Evolutionary conservation across 1,284 basidiomycete genomes (phyloP).

Genomic region (Cryptococcus maquisensis): DNA sequence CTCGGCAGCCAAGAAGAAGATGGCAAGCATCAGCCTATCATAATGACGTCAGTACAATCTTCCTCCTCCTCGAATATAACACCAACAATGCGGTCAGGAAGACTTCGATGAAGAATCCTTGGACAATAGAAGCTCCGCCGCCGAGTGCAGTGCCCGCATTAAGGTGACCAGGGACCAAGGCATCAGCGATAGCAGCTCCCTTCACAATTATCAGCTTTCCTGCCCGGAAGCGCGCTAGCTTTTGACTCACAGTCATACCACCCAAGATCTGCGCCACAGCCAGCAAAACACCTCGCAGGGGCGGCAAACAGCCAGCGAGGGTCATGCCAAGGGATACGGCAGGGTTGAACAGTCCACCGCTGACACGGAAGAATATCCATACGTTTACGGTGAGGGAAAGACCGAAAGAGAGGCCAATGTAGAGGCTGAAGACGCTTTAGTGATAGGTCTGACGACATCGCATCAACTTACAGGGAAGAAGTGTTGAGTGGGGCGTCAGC

Average conservation of each 20-base stretch:
- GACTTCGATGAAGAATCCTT: slow-evolving; percentile 49
- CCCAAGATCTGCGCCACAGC: slow-evolving; percentile 50
- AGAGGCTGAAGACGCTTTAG: slow-evolving; percentile 37
- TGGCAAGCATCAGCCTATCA: slow-evolving; percentile 39
- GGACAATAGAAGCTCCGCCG: slow-evolving; percentile 34
- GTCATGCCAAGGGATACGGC: slow-evolving; percentile 51
- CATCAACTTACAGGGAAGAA: slow-evolving; percentile 29
- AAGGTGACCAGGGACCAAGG: slow-evolving; percentile 45
- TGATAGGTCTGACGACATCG: not conserved
- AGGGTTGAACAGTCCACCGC: slow-evolving; percentile 50
- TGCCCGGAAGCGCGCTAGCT: not conserved
- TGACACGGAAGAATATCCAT: slow-evolving; percentile 52
- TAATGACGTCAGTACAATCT: not conserved
- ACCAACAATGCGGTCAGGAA: slow-evolving; percentile 50
- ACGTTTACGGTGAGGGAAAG: slow-evolving; percentile 49
- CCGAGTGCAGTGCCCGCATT: slow-evolving; percentile 47
- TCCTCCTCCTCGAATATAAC: not conserved
- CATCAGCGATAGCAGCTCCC: slow-evolving; percentile 48
- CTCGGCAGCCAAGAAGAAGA: slow-evolving; percentile 52
- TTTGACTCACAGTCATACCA: slow-evolving; percentile 46
- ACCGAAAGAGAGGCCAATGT: slow-evolving; percentile 52
- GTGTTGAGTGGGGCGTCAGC: slow-evolving; percentile 37
- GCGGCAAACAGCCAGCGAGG: slow-evolving; percentile 49
- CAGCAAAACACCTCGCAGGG: slow-evolving; percentile 46
- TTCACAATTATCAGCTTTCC: not conserved